These are phyloP conservation scores for Ogataea ganodermae DNA, from an alignment of 805 yeast genomes.

Conservation along the genomic window DNA sequence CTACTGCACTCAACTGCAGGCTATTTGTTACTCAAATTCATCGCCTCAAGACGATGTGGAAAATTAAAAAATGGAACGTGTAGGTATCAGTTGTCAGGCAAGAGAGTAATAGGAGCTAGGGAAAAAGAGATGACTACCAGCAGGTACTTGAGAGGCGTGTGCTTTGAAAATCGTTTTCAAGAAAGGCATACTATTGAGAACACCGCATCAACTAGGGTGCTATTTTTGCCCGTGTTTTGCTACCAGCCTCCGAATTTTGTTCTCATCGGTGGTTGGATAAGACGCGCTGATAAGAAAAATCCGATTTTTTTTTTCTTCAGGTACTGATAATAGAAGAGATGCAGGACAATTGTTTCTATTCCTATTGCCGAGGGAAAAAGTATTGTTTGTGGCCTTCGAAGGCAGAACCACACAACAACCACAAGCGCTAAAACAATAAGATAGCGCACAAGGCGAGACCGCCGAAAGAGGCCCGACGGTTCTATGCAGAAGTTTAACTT, in stretches of 20 bases:
- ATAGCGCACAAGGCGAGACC: not conserved
- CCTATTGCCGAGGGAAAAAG: not conserved
- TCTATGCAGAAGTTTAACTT: not conserved
- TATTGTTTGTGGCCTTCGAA: not conserved
- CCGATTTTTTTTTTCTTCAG: not conserved
- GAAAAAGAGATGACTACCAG: no score
- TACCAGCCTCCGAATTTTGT: not conserved
- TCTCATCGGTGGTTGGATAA: conserved; percentile 1
- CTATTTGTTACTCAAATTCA: not conserved
- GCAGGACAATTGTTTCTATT: not conserved
- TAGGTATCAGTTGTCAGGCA: no score
- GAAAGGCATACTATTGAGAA: no score
- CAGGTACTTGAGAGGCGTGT: no score
- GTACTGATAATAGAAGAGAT: not conserved
- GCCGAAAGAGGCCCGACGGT: conserved; percentile 1
- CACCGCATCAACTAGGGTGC: no score
- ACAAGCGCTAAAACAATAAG: not conserved
- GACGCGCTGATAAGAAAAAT: not conserved
- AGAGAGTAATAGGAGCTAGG: no score
- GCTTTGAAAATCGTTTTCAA: no score
- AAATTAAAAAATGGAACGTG: no score
- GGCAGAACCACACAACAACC: not conserved
- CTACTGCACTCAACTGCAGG: not conserved
- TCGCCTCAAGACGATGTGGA: not conserved
- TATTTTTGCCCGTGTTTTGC: not conserved